Conservation (phyloP, 768 basidiomycete genomes). For the Pleurotus tuoliensis region DNA sequence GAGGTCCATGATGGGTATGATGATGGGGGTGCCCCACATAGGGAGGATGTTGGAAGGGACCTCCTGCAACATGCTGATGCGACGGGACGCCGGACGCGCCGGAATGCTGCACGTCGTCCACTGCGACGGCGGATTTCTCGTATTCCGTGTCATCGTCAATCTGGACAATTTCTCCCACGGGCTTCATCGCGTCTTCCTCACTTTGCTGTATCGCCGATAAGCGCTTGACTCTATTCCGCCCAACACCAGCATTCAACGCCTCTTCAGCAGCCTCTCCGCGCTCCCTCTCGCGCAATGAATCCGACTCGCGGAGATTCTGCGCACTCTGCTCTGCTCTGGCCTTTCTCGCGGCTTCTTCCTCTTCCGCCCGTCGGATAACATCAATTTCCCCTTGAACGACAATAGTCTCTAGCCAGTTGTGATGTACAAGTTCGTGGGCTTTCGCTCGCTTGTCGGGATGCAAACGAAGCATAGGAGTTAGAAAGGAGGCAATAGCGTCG, state of each 20-base stretch:
- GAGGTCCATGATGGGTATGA: slow-evolving; percentile 19
- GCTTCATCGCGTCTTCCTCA: slow-evolving; percentile 64
- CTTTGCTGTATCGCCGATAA: slow-evolving; percentile 40
- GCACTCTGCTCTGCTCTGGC: slow-evolving; percentile 48
- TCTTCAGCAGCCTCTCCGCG: neutral
- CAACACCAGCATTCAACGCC: neutral
- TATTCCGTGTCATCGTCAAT: slow-evolving; percentile 4
- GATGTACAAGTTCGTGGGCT: slow-evolving; percentile 81
- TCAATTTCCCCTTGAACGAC: slow-evolving; percentile 91
- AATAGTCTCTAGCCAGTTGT: slow-evolving; percentile 82
- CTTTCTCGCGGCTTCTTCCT: slow-evolving; percentile 37
- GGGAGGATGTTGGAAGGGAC: slow-evolving; percentile 5
- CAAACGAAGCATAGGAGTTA: slow-evolving; percentile 86
- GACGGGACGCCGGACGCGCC: neutral
- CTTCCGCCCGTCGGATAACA: slow-evolving; percentile 62
- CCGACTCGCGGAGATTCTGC: slow-evolving; percentile 25
- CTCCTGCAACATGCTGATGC: neutral
- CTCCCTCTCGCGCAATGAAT: slow-evolving; percentile 7
- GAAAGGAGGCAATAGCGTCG: slow-evolving; percentile 74
- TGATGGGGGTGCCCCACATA: slow-evolving; percentile 6
- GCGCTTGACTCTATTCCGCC: slow-evolving; percentile 8
- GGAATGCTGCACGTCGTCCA: neutral
- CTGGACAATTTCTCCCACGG: slow-evolving; percentile 49
- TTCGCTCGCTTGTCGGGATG: slow-evolving; percentile 87
- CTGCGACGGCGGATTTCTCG: neutral